Conservation (phyloP, 2,329 filamentous ascomycete genomes). For the Aspergillus sp. region DNA sequence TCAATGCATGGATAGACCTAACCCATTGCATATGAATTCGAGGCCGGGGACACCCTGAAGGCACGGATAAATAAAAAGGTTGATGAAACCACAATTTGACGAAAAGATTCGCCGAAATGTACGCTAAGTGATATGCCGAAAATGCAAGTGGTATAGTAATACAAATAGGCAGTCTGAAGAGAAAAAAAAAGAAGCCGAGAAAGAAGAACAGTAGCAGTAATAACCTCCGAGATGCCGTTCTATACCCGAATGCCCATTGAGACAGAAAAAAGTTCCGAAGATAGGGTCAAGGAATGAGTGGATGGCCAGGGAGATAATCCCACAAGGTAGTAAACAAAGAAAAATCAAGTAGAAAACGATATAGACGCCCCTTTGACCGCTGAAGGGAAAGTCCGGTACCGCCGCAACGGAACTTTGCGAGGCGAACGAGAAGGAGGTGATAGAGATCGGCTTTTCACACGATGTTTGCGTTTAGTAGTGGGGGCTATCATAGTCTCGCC, state of each 20-base stretch:
- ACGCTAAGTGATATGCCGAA: background rate
- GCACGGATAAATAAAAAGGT: background rate
- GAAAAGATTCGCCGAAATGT: background rate
- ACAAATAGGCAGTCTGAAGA: background rate
- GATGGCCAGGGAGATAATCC: background rate
- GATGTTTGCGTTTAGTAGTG: background rate
- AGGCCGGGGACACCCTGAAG: background rate
- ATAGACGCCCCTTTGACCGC: background rate
- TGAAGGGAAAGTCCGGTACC: background rate
- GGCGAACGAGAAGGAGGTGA: background rate
- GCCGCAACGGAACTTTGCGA: background rate
- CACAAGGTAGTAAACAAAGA: background rate
- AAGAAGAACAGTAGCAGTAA: background rate
- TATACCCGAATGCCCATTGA: background rate
- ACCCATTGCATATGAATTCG: background rate
- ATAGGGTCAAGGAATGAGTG: background rate
- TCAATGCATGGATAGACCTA: background rate
- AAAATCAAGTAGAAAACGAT: background rate
- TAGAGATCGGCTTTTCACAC: background rate
- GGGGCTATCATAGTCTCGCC: background rate
- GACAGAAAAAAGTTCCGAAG: background rate
- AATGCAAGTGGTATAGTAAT: background rate
- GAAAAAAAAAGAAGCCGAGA: background rate
- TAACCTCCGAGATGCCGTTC: background rate
- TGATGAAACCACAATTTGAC: background rate